Percentiles rank a stretch among this genome's conserved stretches.
phyloP scores from a whole-genome alignment of 306 rosid genomes.

The Lathyrus aphaca region DNA sequence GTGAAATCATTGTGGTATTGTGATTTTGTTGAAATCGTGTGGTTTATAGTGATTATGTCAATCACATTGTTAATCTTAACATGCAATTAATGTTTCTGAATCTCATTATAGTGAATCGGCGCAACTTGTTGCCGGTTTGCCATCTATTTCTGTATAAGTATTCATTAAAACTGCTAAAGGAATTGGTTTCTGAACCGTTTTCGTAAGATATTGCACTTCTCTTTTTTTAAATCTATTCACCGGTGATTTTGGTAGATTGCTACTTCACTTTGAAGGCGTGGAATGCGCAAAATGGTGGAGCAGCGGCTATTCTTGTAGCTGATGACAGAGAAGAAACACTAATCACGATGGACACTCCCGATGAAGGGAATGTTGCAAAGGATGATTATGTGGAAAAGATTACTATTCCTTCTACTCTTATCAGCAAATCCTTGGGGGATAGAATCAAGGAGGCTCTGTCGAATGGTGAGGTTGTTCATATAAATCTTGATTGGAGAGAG shows the following conservation, averaged over 20 bases:
- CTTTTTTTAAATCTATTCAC: conserved; percentile 1
- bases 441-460: conserved; percentile 72
- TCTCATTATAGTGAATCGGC: neutral
- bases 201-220: neutral
- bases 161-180: too few relatives aligned
- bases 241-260: conserved; percentile 68
- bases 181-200: too few relatives aligned
- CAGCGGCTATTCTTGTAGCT: conserved; percentile 94
- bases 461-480: conserved; percentile 64
- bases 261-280: conserved; percentile 96
- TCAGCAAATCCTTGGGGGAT: conserved; percentile 79
- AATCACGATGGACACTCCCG: conserved; percentile 97
- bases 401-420: conserved; percentile 83
- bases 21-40: neutral
- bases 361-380: conserved; percentile 58
- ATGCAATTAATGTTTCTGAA: neutral
- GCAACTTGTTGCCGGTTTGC: too few relatives aligned
- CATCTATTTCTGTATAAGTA: too few relatives aligned
- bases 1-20: neutral
- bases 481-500: conserved; percentile 96
- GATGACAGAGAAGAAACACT: conserved; percentile 71
- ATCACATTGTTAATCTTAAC: too few relatives aligned
- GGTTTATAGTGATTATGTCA: neutral
- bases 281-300: conserved; percentile 96
- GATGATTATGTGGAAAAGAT: conserved; percentile 78